phyloP scores from a whole-genome alignment of 169 alveolate species.

The Perkinsus marinus region DNA sequence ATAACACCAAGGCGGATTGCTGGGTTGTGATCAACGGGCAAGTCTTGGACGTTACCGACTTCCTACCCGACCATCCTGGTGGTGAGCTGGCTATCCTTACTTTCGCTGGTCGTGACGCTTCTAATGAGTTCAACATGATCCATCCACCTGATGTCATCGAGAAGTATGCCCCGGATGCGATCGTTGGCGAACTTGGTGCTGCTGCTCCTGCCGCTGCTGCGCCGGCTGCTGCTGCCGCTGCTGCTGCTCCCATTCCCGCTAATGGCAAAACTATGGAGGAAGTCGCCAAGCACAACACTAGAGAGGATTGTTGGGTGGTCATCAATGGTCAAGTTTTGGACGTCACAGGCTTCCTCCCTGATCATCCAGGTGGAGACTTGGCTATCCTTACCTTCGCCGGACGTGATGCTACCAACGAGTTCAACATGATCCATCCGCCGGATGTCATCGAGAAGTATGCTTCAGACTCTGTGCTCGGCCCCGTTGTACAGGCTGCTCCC shows the following conservation, averaged over 20 bases:
- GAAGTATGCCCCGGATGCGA: constrained; percentile 20
- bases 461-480: constrained; percentile 1
- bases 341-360: constrained; percentile 32
- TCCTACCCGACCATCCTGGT: constrained; percentile 43
- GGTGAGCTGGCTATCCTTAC: constrained; percentile 31
- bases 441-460: constrained; percentile 25
- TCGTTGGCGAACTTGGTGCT: neutral
- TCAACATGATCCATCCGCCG: constrained; percentile 11
- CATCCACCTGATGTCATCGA: constrained; percentile 25
- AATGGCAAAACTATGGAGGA: constrained; percentile 16
- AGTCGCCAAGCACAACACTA: constrained; percentile 42
- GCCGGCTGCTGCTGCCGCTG: constrained; percentile 1
- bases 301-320: constrained; percentile 35
- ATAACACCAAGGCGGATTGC: constrained; percentile 12
- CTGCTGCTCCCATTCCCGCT: neutral
- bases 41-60: constrained; percentile 42
- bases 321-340: constrained; percentile 37
- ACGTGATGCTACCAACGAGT: constrained; percentile 2
- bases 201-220: constrained; percentile 4
- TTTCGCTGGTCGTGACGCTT: constrained; percentile 31
- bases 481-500: neutral
- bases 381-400: constrained; percentile 35
- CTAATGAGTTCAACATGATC: neutral
- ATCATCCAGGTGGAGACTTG: constrained; percentile 50
- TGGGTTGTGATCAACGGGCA: constrained; percentile 40